phyloP scores from a whole-genome alignment of 2,329 filamentous ascomycete genomes.

The Penicillium sp. region DNA sequence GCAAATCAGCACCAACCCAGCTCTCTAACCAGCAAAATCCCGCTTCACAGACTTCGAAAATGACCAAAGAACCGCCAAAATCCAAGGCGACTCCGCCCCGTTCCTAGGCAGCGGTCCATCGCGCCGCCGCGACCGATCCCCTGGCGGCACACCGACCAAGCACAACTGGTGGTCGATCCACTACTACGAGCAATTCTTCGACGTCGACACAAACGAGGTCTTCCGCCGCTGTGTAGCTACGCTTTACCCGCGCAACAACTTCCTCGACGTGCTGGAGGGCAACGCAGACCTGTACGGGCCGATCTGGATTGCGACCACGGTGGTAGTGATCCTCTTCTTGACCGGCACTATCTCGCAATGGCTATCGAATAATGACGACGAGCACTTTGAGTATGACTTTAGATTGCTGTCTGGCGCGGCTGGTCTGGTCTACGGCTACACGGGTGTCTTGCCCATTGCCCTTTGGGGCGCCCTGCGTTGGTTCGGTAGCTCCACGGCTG shows the following conservation, averaged over 20 bases:
- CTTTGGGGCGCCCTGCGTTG: constrained; percentile 88
- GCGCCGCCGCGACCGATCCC: constrained; percentile 40
- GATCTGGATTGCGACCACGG: constrained; percentile 98
- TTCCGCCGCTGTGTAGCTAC: constrained; percentile 80
- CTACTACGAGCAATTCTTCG: constrained; percentile 98
- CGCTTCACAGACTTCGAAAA: constrained; percentile 62
- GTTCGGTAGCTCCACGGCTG: constrained; percentile 91
- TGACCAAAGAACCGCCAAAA: constrained; percentile 49
- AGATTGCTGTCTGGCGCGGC: constrained; percentile 81
- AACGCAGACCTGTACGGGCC: constrained; percentile 96
- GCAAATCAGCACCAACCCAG: not conserved
- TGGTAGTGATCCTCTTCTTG: constrained; percentile 90
- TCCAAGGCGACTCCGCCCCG: constrained; percentile 48
- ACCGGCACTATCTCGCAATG: constrained; percentile 95
- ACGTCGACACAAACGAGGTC: constrained; percentile 91
- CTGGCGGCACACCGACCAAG: constrained; percentile 57
- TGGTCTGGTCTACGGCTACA: constrained; percentile 93
- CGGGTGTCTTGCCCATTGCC: constrained; percentile 74
- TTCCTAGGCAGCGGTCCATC: constrained; percentile 46
- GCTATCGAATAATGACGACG: constrained; percentile 62
- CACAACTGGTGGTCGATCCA: constrained; percentile 86
- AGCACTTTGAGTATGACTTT: constrained; percentile 88
- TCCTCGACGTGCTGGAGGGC: constrained; percentile 93
- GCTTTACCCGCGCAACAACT: constrained; percentile 88
- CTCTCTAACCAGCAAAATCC: not conserved